Conservation (phyloP, 2,329 filamentous ascomycete species). For the Monosporascus cannonballus region DNA sequence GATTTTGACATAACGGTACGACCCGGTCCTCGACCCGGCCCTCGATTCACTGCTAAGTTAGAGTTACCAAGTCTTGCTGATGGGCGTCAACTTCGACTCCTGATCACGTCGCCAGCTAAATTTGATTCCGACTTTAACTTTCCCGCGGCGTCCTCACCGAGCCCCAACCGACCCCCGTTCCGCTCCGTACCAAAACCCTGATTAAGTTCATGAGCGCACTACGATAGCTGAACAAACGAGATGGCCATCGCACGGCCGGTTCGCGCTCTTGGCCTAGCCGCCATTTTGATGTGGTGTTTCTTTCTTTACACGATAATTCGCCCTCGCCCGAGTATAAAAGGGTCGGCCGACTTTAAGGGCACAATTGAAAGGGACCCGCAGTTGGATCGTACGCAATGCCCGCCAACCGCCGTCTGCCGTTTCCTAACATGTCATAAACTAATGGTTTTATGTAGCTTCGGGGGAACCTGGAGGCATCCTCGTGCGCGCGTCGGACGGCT, state of each 20-base stretch:
- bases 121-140: not conserved
- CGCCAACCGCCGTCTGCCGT: not conserved
- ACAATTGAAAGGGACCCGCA: conserved; percentile 69
- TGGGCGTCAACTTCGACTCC: not conserved
- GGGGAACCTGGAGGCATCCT: conserved; percentile 76
- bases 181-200: conserved; percentile 1
- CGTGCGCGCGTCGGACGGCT: conserved; percentile 67
- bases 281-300: conserved; percentile 69
- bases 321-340: conserved; percentile 34
- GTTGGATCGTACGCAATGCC: conserved; percentile 63
- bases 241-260: conserved; percentile 88
- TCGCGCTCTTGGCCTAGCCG: conserved; percentile 67
- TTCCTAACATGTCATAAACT: conserved; percentile 3
- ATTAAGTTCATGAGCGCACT: conserved; percentile 20
- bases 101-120: not conserved
- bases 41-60: no score
- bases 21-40: no score
- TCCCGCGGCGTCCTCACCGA: not conserved
- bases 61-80: not conserved
- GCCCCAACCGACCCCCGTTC: not conserved
- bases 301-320: conserved; percentile 71
- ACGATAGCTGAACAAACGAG: conserved; percentile 24
- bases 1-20: no score
- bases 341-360: conserved; percentile 33
- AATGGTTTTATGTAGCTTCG: conserved; percentile 53